These are phyloP conservation scores for Kodamaea sagamina DNA, from an alignment of 805 yeast genomes.

Conservation along the genomic window DNA sequence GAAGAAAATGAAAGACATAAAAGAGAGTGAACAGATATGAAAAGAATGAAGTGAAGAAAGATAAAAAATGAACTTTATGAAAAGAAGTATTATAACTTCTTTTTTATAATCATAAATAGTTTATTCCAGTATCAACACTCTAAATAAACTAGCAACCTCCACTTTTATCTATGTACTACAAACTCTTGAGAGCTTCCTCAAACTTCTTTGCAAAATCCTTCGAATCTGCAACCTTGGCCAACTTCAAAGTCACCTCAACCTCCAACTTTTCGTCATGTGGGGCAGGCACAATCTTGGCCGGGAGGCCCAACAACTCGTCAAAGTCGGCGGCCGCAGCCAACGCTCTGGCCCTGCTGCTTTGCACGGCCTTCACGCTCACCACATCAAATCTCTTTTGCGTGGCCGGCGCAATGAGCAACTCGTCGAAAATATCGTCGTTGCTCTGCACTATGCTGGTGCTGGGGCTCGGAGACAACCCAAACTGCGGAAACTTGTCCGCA, in stretches of 20 bases:
- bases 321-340: constrained; percentile 20
- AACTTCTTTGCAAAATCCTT: constrained; percentile 37
- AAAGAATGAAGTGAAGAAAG: too few relatives aligned
- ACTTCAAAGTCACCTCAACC: constrained; percentile 37
- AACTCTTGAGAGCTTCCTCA: constrained; percentile 22
- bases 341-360: neutral
- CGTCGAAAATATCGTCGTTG: constrained; percentile 38
- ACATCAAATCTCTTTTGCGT: constrained; percentile 39
- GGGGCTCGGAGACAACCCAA: constrained; percentile 33
- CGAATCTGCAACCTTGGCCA: constrained; percentile 36
- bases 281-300: constrained; percentile 18
- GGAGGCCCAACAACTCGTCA: constrained; percentile 38
- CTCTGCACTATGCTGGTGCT: constrained; percentile 13
- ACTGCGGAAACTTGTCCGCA: constrained; percentile 39
- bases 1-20: too few relatives aligned
- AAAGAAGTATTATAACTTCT: too few relatives aligned
- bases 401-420: constrained; percentile 38
- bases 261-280: constrained; percentile 5
- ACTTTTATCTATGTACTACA: neutral
- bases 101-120: too few relatives aligned
- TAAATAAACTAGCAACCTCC: too few relatives aligned
- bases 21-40: too few relatives aligned
- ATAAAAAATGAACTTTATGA: too few relatives aligned
- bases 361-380: constrained; percentile 19
- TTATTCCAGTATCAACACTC: too few relatives aligned